Base-by-base conservation (phyloP, 306 rosid species). In the Rosa multiflora region DNA sequence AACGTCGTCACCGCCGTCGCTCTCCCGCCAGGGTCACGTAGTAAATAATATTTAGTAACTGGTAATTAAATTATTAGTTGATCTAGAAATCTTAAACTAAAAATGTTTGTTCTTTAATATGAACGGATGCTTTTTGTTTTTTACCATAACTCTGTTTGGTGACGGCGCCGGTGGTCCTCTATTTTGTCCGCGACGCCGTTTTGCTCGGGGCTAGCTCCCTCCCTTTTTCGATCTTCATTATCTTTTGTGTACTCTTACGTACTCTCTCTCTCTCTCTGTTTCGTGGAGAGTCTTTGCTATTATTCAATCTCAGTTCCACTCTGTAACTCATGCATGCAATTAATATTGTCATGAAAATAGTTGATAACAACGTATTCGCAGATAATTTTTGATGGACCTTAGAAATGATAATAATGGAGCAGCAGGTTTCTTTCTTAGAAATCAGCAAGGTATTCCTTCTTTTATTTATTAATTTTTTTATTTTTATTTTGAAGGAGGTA, bases 1-100 rank as follows among this genome's bases (percentile, higher is more conserved):
- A 23, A 1, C 3, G 83, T 18, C 87, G 83, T 89, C 91, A 82
- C 87, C 82, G 75, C 73, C 81, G 86, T 76, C 69, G 35, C 78
- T 62, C 76, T 76, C 58, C 44, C 74, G 43, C 81, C 79, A 62
- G 52, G 70, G 56, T n/a, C 63, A 56, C 32, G 63, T 3, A n/a
- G 4, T 21, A n/a, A 5, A 6, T 43, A 8, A n/a, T n/a, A 0
- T 8, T 56, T n/a, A 3, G n/a, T 6, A 43, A 6, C 9, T 44
- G 8, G 10, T 44, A 4, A 13, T 11, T 48, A 48, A 48, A 11
- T 56, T 3, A 17, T 17, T 52, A 55, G 1, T 1, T 55, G 20
- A n/a, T 55, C 23, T n/a, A 55, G 26, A 55, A 53, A n/a, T n/a
- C 37, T 10, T 10, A 59, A 59, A 4, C 8, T 4, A 9, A 21